Evolutionary conservation across 345 rosid species (phyloP).

Genomic region (Murraya koenigii): DNA sequence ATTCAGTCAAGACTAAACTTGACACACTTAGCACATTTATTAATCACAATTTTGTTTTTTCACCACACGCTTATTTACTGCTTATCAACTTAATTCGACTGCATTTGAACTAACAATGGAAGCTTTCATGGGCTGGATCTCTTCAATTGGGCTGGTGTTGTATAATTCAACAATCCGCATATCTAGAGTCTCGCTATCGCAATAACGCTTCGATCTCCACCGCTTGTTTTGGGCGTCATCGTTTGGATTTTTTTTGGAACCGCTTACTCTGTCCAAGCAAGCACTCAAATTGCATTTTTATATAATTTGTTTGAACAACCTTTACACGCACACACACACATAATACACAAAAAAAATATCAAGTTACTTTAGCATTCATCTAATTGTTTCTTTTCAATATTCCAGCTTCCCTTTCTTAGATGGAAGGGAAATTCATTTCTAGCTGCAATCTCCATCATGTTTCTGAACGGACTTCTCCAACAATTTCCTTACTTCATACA

Average conservation of each 20-base stretch:
- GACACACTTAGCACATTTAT: no score
- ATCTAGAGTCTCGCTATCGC: neutral
- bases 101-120: no score
- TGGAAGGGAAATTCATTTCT: constrained; percentile 36
- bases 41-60: no score
- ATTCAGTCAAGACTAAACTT: no score
- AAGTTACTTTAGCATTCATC: neutral
- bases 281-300: neutral
- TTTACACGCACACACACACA: no score
- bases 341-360: no score
- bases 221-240: neutral
- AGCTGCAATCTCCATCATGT: constrained; percentile 29
- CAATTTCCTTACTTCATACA: constrained; percentile 32
- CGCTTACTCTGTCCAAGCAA: neutral
- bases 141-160: no score
- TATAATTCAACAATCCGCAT: neutral
- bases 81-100: no score
- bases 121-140: no score
- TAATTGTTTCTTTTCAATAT: no score
- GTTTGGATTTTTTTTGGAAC: neutral
- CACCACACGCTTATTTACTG: no score
- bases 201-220: neutral
- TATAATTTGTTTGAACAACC: neutral
- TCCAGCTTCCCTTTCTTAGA: constrained; percentile 35
- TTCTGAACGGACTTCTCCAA: constrained; percentile 27